These are phyloP conservation scores for Penicillium sp. DNA, from an alignment of 2,329 filamentous ascomycete species.

Conservation along the genomic window DNA sequence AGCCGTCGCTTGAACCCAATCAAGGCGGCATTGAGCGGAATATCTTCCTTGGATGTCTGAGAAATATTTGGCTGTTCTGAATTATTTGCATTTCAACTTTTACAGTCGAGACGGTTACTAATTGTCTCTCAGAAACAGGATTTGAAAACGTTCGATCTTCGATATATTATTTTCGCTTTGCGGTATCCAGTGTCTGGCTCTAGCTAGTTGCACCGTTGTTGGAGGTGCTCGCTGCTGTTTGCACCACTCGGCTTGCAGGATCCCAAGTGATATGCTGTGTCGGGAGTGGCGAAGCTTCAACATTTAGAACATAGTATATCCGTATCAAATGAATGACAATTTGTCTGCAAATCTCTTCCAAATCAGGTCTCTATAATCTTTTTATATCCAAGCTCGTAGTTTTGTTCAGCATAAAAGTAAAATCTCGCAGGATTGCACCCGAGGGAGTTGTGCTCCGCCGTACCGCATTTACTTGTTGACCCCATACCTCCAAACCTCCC, in stretches of 20 bases:
- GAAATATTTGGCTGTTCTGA: slow-evolving; percentile 23
- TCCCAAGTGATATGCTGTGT: background rate
- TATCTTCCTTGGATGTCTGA: slow-evolving; percentile 43
- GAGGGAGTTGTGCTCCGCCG: slow-evolving; percentile 26
- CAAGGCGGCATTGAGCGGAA: slow-evolving; percentile 35
- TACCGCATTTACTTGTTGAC: slow-evolving; percentile 17
- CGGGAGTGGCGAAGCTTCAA: too few relatives aligned
- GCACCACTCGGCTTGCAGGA: too few relatives aligned
- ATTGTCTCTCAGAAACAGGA: slow-evolving; percentile 20
- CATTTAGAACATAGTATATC: background rate
- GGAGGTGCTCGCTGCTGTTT: background rate
- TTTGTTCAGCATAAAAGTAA: background rate
- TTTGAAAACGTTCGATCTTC: background rate
- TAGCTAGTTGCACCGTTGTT: background rate
- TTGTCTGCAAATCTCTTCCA: background rate
- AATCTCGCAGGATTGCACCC: slow-evolving; percentile 11
- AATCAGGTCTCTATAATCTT: background rate
- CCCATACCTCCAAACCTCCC: background rate
- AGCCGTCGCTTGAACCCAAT: slow-evolving; percentile 38
- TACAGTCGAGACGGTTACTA: slow-evolving; percentile 17
- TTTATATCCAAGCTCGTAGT: background rate
- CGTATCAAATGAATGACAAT: background rate
- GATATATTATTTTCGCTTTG: background rate
- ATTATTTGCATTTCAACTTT: slow-evolving; percentile 8
- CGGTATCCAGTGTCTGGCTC: background rate